These are phyloP conservation scores for Suillus discolor DNA, from an alignment of 768 basidiomycete species.

Conservation along the genomic window DNA sequence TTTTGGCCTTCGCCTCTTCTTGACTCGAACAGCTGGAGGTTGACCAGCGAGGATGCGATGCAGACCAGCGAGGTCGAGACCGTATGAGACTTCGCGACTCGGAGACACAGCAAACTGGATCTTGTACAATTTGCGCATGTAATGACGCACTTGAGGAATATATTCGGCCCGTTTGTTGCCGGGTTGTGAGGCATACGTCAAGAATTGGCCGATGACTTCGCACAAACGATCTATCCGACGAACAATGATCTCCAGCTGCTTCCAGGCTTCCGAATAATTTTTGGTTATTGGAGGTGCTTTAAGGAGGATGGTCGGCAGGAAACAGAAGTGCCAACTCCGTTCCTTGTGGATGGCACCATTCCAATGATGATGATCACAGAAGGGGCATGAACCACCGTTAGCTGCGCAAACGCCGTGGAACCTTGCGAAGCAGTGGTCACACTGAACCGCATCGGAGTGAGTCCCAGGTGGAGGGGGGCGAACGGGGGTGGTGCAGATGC, in stretches of 20 bases:
- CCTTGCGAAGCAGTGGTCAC: conserved; percentile 85
- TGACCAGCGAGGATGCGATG: conserved; percentile 80
- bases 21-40: conserved; percentile 48
- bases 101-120: conserved; percentile 89
- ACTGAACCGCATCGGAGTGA: conserved; percentile 84
- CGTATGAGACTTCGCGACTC: conserved; percentile 78
- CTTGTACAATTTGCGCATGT: conserved; percentile 88
- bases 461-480: conserved; percentile 76
- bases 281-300: conserved; percentile 79
- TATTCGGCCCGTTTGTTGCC: conserved; percentile 76
- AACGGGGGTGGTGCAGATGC: conserved; percentile 78
- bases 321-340: conserved; percentile 83
- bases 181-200: conserved; percentile 68
- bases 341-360: conserved; percentile 83
- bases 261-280: conserved; percentile 80
- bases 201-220: conserved; percentile 76
- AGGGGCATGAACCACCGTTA: conserved; percentile 89
- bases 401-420: conserved; percentile 86
- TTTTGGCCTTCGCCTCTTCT: conserved; percentile 60
- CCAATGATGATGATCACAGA: conserved; percentile 92
- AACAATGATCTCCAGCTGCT: conserved; percentile 77
- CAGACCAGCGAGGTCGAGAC: conserved; percentile 78
- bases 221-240: conserved; percentile 78
- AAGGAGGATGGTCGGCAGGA: conserved; percentile 67
- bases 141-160: conserved; percentile 83